Conservation (phyloP, 495 filamentous ascomycete species). For the Ramalina intermedia region DNA sequence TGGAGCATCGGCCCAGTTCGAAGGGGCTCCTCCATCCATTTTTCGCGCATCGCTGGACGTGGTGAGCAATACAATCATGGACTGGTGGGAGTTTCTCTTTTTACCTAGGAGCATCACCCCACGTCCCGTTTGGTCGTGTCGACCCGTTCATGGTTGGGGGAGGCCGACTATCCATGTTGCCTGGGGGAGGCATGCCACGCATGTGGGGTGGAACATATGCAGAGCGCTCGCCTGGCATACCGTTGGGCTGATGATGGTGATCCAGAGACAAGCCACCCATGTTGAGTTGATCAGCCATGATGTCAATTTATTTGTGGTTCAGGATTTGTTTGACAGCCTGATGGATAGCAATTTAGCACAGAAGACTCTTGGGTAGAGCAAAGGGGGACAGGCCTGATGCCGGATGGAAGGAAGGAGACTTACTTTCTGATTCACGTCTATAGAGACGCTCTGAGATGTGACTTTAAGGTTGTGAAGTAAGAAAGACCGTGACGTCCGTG, state of each 20-base stretch:
- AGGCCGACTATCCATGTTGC: constrained; percentile 26
- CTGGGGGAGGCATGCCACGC: constrained; percentile 41
- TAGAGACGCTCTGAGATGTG: neutral
- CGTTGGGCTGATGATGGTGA: constrained; percentile 55
- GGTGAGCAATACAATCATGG: too few species aligned
- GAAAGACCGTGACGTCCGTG: too few species aligned
- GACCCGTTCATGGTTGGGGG: constrained; percentile 23
- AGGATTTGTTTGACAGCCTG: too few species aligned
- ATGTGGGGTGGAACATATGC: constrained; percentile 96
- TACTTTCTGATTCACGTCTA: neutral
- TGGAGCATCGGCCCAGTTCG: constrained; percentile 55
- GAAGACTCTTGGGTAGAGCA: too few species aligned
- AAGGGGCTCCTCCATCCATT: constrained; percentile 39
- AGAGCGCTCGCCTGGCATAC: constrained; percentile 38
- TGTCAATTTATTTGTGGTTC: constrained; percentile 9
- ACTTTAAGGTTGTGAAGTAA: neutral
- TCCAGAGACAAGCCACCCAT: constrained; percentile 74
- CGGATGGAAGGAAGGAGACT: neutral
- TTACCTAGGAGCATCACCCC: neutral
- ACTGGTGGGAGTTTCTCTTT: neutral
- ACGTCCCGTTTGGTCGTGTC: neutral
- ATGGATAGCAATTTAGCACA: too few species aligned
- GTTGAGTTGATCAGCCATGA: constrained; percentile 91
- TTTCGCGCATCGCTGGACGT: constrained; percentile 3
- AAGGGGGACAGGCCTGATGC: too few species aligned